A percentile compares a stretch with the other conserved stretches of the same genome.
phyloP scores from a whole-genome alignment of 371 early-diverging fungal species.

The Mucor piriformis region DNA sequence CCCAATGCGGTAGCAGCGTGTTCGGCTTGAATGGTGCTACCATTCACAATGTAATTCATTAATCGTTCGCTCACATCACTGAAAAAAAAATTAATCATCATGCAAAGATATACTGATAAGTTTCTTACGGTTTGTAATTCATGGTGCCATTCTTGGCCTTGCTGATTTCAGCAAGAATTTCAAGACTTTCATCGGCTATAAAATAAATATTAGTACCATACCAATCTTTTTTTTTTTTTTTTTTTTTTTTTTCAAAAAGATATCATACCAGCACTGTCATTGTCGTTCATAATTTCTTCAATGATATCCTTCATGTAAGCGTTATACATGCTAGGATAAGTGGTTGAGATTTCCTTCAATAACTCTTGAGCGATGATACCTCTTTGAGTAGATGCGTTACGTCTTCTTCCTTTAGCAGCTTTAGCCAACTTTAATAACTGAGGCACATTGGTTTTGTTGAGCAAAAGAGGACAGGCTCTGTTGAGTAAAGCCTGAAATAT shows the following conservation, averaged over 20 bases:
- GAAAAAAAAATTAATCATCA: not conserved
- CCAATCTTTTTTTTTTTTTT: not conserved
- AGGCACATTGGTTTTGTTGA: constrained; percentile 38
- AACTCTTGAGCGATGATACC: constrained; percentile 29
- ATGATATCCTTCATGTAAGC: constrained; percentile 11
- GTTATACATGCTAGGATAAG: constrained; percentile 26
- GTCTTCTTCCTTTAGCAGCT: constrained; percentile 17
- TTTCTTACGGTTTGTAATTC: constrained; percentile 35
- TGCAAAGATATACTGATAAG: not conserved
- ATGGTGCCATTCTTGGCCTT: constrained; percentile 56
- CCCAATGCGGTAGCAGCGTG: constrained; percentile 65
- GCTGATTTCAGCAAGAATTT: constrained; percentile 63
- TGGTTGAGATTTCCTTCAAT: constrained; percentile 25
- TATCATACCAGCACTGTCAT: constrained; percentile 14
- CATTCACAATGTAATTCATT: constrained; percentile 45
- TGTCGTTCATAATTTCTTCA: constrained; percentile 10
- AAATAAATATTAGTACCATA: not conserved
- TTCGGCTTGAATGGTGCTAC: constrained; percentile 57
- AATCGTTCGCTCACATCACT: constrained; percentile 50
- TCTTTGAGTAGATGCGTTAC: constrained; percentile 16
- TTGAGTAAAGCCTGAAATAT: constrained; percentile 70
- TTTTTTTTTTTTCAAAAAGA: not conserved
- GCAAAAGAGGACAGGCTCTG: constrained; percentile 58
- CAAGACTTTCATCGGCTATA: constrained; percentile 61
- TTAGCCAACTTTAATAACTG: constrained; percentile 26